Base-by-base conservation (phyloP, 2,329 filamentous ascomycete genomes). In the Aspergillus eucalypticola region DNA sequence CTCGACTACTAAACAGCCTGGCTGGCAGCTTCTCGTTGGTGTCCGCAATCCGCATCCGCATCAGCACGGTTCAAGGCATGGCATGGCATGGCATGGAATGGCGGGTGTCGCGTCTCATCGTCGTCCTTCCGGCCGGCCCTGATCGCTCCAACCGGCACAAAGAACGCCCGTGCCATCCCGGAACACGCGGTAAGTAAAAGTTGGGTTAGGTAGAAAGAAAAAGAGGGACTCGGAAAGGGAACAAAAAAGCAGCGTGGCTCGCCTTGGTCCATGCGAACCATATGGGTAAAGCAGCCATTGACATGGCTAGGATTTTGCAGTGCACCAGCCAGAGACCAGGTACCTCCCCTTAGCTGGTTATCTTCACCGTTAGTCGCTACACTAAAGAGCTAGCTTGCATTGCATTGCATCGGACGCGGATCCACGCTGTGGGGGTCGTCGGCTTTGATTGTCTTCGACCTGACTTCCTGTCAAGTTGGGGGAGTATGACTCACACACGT, bases 361-460 rank as follows among this genome's bases (percentile, higher is more conserved):
- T 46, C 53, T 21, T 55, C 53, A 46, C 53, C 53, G 53, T 50
- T 25, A 41, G 35, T 29, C 41, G 11, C 23, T 35, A 44, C 23
- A 32, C 39, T 56, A 54, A 48, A 17, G 51, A 59, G 44, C n/a
- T 56, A 59, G 56, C 60, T 54, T 62, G 60, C 60, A 62, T 62
- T 62, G 60, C 60, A 61, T 61, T 56, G 60, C 60, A 51, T 52
- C 23, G 52, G 46, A 54, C 44, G 53, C 25, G 53, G 60, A 56
- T 59, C 54, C 56, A 56, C 48, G 56, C 39, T 55, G 56, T 59
- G 39, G 39, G 46, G 46, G 25, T 49, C 44, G 44, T 23, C 44
- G 44, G 44, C 21, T 56, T 23, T 53, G 19, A 50, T 38, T 44
- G 50, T 54, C 53, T 54, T 35, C 58, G 44, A 27, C 27, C 54